These are phyloP conservation scores for Candida multigemmis DNA, from an alignment of 805 yeast genomes.

Conservation along the genomic window DNA sequence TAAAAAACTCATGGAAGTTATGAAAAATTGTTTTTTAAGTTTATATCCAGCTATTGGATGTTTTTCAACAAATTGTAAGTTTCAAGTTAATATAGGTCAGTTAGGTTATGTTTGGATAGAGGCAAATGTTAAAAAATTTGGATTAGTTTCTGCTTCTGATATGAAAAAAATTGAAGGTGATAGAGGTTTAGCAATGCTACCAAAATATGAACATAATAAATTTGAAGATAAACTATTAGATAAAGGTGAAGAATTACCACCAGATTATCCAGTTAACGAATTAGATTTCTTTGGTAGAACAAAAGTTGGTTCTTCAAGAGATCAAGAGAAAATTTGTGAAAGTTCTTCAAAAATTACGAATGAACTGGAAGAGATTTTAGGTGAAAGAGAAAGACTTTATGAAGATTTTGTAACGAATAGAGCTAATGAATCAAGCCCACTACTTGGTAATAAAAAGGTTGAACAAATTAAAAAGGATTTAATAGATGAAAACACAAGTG, in stretches of 20 bases:
- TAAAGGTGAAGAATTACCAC: slow-evolving; percentile 68
- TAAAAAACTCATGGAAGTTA: slow-evolving; percentile 40
- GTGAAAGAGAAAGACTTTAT: slow-evolving; percentile 20
- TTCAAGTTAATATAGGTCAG: slow-evolving; percentile 35
- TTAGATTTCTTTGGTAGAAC: slow-evolving; percentile 51
- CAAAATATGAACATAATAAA: slow-evolving; percentile 29
- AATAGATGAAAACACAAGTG: no score
- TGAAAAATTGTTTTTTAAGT: slow-evolving; percentile 40
- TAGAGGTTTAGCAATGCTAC: slow-evolving; percentile 28
- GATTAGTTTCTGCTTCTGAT: slow-evolving; percentile 43
- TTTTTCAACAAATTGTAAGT: slow-evolving; percentile 31
- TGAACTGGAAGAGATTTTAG: slow-evolving; percentile 28
- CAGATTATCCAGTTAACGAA: slow-evolving; percentile 57
- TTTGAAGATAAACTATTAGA: slow-evolving; percentile 48
- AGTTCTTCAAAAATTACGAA: slow-evolving; percentile 9
- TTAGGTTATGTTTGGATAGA: slow-evolving; percentile 39
- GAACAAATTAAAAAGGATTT: no score
- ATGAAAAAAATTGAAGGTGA: slow-evolving; percentile 26
- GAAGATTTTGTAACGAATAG: no score
- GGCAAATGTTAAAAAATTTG: slow-evolving; percentile 46
- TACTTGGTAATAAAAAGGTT: no score
- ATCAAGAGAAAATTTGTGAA: slow-evolving; percentile 3
- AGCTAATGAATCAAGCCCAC: no score
- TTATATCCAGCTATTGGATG: slow-evolving; percentile 49
- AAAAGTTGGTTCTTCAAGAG: slow-evolving; percentile 19